Conservation (phyloP, 164 flowering plant species). For the Cinnamomum micranthum region DNA sequence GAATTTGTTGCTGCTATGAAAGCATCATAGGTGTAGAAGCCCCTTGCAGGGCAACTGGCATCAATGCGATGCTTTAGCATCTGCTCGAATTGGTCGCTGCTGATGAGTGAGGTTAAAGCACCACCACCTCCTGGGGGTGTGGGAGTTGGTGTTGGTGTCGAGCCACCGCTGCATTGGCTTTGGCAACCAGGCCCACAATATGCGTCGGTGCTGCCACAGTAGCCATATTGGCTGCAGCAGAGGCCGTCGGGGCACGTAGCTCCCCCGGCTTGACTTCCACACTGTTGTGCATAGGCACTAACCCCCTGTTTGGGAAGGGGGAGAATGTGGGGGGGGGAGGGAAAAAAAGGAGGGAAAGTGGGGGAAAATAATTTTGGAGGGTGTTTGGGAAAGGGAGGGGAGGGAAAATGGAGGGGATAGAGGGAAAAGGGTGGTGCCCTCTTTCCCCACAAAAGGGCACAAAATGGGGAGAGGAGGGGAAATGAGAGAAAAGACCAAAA, state of each 20-base stretch:
- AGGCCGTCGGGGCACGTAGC: background rate
- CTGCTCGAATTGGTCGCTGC: background rate
- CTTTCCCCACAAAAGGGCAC: too few species aligned
- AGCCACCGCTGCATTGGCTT: background rate
- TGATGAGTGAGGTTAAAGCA: background rate
- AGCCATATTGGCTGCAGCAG: conserved; percentile 10
- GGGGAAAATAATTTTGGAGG: too few species aligned
- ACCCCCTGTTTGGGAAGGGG: too few species aligned
- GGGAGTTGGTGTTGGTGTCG: background rate
- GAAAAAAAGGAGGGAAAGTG: too few species aligned
- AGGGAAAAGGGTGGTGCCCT: too few species aligned
- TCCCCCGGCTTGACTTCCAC: background rate
- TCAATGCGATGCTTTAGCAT: background rate
- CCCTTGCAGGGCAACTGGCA: background rate
- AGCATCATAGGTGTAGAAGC: conserved; percentile 44
- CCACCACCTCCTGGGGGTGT: background rate
- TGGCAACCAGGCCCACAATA: conserved; percentile 2
- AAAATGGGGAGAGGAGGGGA: too few species aligned
- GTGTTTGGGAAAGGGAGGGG: too few species aligned
- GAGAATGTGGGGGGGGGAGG: too few species aligned
- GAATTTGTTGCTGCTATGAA: conserved; percentile 36
- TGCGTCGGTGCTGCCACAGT: background rate
- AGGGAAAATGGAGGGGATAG: too few species aligned
- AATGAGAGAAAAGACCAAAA: too few species aligned
- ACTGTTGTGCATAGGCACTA: background rate